phyloP scores from a whole-genome alignment of 1,284 basidiomycete genomes.

The Sporisorium graminicola region DNA sequence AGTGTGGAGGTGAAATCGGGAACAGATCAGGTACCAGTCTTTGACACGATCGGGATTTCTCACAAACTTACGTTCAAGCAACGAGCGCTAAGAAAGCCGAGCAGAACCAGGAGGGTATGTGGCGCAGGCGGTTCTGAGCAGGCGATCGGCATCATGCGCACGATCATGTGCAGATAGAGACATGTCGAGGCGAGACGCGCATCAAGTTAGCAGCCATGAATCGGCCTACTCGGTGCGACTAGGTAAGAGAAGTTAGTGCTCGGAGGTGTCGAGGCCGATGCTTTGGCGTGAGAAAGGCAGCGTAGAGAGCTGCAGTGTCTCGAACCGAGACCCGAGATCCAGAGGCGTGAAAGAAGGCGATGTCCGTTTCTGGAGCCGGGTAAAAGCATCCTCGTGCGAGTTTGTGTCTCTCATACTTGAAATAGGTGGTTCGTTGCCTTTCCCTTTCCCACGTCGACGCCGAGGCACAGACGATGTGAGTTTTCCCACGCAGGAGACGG shows the following conservation, averaged over 20 bases:
- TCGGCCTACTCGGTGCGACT: too few species aligned
- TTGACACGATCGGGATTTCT: not conserved
- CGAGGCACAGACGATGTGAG: too few species aligned
- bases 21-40: not conserved
- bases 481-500: not conserved
- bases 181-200: too few species aligned
- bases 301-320: not conserved
- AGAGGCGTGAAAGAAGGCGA: not conserved
- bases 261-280: not conserved
- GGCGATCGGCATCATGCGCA: not conserved
- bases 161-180: not conserved
- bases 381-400: too few species aligned
- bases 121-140: not conserved
- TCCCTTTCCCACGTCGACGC: not conserved
- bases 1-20: not conserved
- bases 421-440: not conserved
- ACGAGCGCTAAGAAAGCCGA: not conserved
- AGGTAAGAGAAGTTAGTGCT: not conserved
- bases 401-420: too few species aligned
- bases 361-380: too few species aligned
- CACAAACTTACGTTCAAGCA: too few species aligned
- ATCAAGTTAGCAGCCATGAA: not conserved
- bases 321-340: not conserved
- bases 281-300: not conserved
- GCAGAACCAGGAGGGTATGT: too few species aligned